These are phyloP conservation scores for Selenicereus undatus DNA, from an alignment of 148 eudicot genomes.

Conservation along the genomic window DNA sequence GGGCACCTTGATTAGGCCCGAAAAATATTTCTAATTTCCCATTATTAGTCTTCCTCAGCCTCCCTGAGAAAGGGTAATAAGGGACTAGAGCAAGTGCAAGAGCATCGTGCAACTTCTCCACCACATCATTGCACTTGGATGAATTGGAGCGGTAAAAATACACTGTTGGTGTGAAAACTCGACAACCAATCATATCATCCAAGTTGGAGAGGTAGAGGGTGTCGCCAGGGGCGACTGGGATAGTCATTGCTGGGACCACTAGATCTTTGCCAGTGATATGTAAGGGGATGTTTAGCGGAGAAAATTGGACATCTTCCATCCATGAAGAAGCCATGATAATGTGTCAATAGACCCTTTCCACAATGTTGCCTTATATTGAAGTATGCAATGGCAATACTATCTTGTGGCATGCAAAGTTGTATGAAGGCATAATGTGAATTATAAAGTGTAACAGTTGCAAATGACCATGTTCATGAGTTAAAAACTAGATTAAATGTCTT, in stretches of 20 bases:
- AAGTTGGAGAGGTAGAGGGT: constrained; percentile 81
- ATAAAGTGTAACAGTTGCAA: constrained; percentile 28
- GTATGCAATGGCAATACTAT: not conserved
- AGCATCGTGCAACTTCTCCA: constrained; percentile 46
- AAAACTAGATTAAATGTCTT: constrained; percentile 6
- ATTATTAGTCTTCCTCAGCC: constrained; percentile 53
- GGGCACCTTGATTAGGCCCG: constrained; percentile 68
- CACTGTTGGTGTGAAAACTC: constrained; percentile 87
- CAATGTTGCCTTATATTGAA: constrained; percentile 28
- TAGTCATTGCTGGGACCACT: constrained; percentile 48
- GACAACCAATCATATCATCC: constrained; percentile 80
- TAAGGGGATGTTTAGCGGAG: constrained; percentile 53
- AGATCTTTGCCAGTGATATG: constrained; percentile 34
- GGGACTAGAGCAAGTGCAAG: constrained; percentile 72
- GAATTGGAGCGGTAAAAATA: constrained; percentile 55
- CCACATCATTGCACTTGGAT: constrained; percentile 7
- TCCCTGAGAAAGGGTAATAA: constrained; percentile 84
- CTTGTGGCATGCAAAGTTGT: constrained; percentile 17
- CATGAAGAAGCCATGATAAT: constrained; percentile 47
- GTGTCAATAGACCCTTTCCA: constrained; percentile 9
- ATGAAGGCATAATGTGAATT: constrained; percentile 10
- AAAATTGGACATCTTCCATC: constrained; percentile 66
- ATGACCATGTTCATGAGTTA: constrained; percentile 27
- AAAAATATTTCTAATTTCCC: constrained; percentile 77
- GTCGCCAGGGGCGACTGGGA: constrained; percentile 46